Conservation (phyloP, 2,329 filamentous ascomycete species). For the Seiridium unicorne region DNA sequence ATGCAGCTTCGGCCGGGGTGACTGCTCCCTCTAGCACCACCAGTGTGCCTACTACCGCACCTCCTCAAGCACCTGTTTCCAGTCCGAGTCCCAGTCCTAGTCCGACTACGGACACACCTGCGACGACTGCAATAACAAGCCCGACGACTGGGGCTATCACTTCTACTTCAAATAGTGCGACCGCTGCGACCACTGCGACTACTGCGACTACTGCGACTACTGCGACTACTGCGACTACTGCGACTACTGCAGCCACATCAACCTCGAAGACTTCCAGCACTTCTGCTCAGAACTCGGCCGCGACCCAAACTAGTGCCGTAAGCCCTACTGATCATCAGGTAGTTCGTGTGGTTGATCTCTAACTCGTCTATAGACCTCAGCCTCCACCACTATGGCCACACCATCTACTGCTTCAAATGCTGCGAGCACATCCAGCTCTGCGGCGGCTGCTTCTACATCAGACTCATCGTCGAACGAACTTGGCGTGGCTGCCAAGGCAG, state of each 20-base stretch:
- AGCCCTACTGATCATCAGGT: background rate
- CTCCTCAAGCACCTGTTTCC: background rate
- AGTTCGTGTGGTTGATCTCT: background rate
- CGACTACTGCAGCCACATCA: background rate
- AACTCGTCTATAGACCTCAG: background rate
- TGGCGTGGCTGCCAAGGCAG: constrained; percentile 9
- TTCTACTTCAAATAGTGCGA: background rate
- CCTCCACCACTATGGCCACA: background rate
- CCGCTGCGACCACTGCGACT: background rate
- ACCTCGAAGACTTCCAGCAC: background rate
- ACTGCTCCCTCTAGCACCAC: background rate
- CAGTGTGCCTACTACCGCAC: background rate
- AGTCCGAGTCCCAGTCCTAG: background rate
- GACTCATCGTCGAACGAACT: background rate
- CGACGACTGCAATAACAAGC: background rate
- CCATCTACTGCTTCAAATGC: background rate
- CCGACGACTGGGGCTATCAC: background rate
- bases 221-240: background rate
- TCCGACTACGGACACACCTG: background rate
- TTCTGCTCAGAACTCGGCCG: background rate
- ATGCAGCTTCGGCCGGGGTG: constrained; percentile 4
- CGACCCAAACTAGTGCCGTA: background rate
- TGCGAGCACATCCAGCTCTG: background rate
- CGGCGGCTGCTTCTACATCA: background rate
- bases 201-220: background rate